Evolutionary conservation across 148 eudicot species (phyloP), one percentile per base, ranked within the genome.

Genomic region (Spergularia marina): DNA sequence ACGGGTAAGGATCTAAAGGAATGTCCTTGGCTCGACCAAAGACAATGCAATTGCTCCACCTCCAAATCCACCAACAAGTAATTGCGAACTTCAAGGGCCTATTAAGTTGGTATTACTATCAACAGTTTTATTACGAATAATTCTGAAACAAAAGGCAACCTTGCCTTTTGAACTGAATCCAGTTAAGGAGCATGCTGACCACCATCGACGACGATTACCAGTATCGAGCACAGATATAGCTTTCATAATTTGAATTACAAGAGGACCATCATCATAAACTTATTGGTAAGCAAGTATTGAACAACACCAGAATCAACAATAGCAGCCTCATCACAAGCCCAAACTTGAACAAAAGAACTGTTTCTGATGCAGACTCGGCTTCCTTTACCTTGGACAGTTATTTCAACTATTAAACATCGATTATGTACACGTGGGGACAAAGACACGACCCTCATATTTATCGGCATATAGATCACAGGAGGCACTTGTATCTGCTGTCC

Each of bases 391-490:
- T 10, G 25, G 65, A 62, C 1, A 5, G 65, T 30, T 14, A 62
- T 62, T 62, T 62, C 65, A 59, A 64, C 51, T 39, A 16, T 64
- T 64, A 64, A 36, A 12, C 20, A 40, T 34, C 44, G 12, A 30
- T 12, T 39, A 39, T 39, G 21, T 30, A 25, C 65, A 25, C 13
- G n/a, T 6, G 39, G 39, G 4, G 34, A 60, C 8, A 60, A 21
- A 11, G 16, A 60, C 6, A 68, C 39, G 12, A 69, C 39, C 47
- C 57, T 60, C 13, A 16, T 67, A 53, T 74, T 66, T 58, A 44
- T 16, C 54, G 53, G 76, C 74, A 58, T 12, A 40, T 60, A 20
- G 40, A 64, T 40, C 74, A 56, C 30, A 66, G 20, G 57, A 60
- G 66, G 52, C 6, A 13, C 20, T 30, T 7, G 14, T 53, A 76